Conservation (phyloP, 495 filamentous ascomycete species). For the Xylaria sp. region DNA sequence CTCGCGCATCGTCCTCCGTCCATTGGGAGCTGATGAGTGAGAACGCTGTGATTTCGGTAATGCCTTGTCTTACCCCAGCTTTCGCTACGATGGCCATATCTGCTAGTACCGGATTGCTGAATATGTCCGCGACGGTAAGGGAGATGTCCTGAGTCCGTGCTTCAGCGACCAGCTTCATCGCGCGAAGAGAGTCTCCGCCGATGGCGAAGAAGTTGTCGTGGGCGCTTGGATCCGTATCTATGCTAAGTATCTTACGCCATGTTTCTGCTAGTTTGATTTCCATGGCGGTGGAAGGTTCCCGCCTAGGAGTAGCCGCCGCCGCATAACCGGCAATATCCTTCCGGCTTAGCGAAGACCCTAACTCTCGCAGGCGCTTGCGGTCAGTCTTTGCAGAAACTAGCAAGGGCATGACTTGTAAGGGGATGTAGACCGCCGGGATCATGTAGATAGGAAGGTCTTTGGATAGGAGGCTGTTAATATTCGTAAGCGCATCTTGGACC, state of each 20-base stretch:
- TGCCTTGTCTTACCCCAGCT: slow-evolving; percentile 16
- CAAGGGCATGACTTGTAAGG: slow-evolving; percentile 61
- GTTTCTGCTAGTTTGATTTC: slow-evolving; percentile 39
- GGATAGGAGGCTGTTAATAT: slow-evolving; percentile 44
- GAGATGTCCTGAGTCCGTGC: slow-evolving; percentile 44
- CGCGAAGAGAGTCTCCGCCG: slow-evolving; percentile 61
- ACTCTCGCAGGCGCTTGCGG: slow-evolving; percentile 59
- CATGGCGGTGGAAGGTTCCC: slow-evolving; percentile 38
- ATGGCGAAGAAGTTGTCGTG: slow-evolving; percentile 60
- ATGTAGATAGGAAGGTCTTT: slow-evolving; percentile 58
- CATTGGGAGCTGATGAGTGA: slow-evolving; percentile 41
- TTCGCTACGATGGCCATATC: slow-evolving; percentile 47
- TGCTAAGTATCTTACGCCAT: slow-evolving; percentile 44
- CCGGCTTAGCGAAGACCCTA: slow-evolving; percentile 44
- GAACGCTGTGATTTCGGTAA: slow-evolving; percentile 37
- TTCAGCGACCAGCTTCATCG: slow-evolving; percentile 61
- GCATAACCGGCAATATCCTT: slow-evolving; percentile 42
- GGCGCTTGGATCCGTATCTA: slow-evolving; percentile 35
- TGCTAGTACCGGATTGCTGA: slow-evolving; percentile 47
- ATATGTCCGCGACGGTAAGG: slow-evolving; percentile 55
- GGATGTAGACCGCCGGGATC: slow-evolving; percentile 69
- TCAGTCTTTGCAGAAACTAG: slow-evolving; percentile 68
- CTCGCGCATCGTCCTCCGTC: slow-evolving; percentile 35
- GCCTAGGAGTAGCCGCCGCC: slow-evolving; percentile 31
- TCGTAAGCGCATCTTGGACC: slow-evolving; percentile 38